Evolutionary conservation across 2,329 filamentous ascomycete genomes (phyloP).

Genomic region (Cladosporium colombiae): DNA sequence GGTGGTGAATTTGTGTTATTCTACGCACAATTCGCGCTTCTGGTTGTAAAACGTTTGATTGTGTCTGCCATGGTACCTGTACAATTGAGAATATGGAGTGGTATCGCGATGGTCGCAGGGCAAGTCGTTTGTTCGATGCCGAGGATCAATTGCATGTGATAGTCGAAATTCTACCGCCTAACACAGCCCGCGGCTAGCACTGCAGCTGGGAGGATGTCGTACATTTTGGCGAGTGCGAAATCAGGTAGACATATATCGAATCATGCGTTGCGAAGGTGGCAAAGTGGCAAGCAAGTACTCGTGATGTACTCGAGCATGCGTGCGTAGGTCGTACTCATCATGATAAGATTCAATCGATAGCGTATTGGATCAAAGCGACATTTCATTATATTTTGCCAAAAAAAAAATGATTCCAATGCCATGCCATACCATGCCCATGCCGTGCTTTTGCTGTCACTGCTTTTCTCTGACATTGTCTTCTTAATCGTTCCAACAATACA

Average conservation of each 20-base stretch:
- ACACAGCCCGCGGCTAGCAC: background rate
- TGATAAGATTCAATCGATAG: background rate
- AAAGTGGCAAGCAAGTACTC: background rate
- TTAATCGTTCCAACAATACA: background rate
- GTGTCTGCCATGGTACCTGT: background rate
- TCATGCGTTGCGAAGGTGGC: background rate
- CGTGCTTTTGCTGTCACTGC: constrained; percentile 14
- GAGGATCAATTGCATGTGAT: background rate
- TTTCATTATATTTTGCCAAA: constrained; percentile 13
- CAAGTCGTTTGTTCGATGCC: background rate
- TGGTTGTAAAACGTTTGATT: background rate
- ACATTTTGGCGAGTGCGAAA: background rate
- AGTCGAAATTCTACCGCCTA: background rate
- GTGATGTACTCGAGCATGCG: background rate
- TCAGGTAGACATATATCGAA: background rate
- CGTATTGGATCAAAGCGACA: background rate
- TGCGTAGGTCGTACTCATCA: background rate
- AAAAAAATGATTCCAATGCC: background rate
- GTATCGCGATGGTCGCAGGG: background rate
- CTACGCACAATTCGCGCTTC: background rate
- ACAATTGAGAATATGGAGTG: background rate
- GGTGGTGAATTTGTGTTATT: background rate
- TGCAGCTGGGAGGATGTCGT: background rate
- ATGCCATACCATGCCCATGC: constrained; percentile 7
- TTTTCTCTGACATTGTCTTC: constrained; percentile 1